Conservation (phyloP, 2,329 filamentous ascomycete genomes). For the Berkeleyomyces rouxiae region DNA sequence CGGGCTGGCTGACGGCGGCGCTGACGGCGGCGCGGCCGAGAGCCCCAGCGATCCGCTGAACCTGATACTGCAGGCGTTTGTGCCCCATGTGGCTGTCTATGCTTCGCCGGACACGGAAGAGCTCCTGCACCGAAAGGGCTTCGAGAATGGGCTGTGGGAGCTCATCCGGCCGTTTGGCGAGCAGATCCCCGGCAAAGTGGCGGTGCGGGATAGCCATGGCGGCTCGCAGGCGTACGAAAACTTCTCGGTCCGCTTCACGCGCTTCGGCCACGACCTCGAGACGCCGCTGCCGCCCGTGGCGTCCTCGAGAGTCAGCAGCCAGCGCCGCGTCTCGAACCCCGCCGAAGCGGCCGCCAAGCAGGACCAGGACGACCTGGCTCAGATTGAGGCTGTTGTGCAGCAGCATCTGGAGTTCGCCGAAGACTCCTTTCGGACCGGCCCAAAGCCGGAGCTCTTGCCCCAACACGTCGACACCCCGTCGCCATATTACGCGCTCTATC, state of each 20-base stretch:
- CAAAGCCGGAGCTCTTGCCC: slow-evolving; percentile 23
- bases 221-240: slow-evolving; percentile 72
- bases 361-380: slow-evolving; percentile 26
- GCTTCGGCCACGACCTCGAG: slow-evolving; percentile 44
- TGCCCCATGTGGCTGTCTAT: slow-evolving; percentile 74
- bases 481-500: slow-evolving; percentile 70
- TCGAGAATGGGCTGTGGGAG: slow-evolving; percentile 66
- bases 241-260: slow-evolving; percentile 73
- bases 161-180: slow-evolving; percentile 85
- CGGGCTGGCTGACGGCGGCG: slow-evolving; percentile 17
- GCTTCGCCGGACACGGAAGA: slow-evolving; percentile 76
- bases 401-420: slow-evolving; percentile 65
- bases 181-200: slow-evolving; percentile 69
- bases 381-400: slow-evolving; percentile 68
- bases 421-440: slow-evolving; percentile 25
- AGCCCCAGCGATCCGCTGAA: slow-evolving; percentile 38
- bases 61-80: slow-evolving; percentile 68
- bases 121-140: slow-evolving; percentile 67
- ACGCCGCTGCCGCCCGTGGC: slow-evolving; percentile 28
- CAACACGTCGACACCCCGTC: slow-evolving; percentile 39
- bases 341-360: slow-evolving; percentile 11
- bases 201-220: slow-evolving; percentile 78
- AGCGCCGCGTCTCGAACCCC: slow-evolving; percentile 5
- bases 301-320: slow-evolving; percentile 5
- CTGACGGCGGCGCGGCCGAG: slow-evolving; percentile 28